A percentile compares a stretch with the other conserved stretches of the same genome.
These are phyloP conservation scores for Corymbia maculata DNA, from an alignment of 345 rosid species.

Conservation along the genomic window DNA sequence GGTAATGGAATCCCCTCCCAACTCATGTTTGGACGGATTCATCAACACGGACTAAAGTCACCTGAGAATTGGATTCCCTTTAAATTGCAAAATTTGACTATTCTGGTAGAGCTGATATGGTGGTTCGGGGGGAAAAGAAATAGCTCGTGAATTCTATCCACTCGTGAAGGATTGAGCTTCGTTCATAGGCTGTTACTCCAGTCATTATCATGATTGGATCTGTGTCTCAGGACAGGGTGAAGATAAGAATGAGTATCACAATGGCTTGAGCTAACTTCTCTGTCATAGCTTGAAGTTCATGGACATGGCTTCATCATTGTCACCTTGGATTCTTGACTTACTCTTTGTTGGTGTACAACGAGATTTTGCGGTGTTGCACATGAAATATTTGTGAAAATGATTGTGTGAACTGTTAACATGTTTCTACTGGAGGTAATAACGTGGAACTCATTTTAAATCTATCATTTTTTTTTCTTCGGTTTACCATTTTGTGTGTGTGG, in stretches of 20 bases:
- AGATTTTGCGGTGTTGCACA: background rate
- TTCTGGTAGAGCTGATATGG: background rate
- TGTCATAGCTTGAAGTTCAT: background rate
- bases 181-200: background rate
- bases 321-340: background rate
- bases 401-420: background rate
- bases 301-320: background rate
- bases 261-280: background rate
- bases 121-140: background rate
- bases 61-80: background rate
- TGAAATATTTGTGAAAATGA: background rate
- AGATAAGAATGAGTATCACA: background rate
- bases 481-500: background rate
- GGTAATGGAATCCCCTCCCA: background rate
- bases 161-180: background rate
- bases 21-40: background rate
- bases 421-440: background rate
- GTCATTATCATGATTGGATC: background rate
- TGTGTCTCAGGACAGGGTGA: background rate
- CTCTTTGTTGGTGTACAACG: background rate
- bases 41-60: background rate
- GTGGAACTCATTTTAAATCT: background rate
- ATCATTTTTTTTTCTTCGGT: background rate
- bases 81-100: background rate
- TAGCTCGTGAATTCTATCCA: background rate